Conservation (phyloP, 2,329 filamentous ascomycete species). For the Phaeosphaeriaceae sp. region DNA sequence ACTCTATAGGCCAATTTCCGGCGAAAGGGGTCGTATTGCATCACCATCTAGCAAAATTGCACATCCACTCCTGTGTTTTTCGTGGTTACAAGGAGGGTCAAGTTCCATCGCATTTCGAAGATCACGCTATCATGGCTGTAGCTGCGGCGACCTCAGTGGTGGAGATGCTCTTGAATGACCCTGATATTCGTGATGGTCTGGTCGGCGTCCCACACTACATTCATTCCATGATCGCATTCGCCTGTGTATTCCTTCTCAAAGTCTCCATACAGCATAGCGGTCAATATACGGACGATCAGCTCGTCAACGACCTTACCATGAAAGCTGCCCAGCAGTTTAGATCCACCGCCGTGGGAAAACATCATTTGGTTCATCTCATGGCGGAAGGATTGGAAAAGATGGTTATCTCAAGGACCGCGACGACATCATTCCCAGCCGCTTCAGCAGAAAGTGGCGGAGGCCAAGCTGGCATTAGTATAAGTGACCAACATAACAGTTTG, state of each 20-base stretch:
- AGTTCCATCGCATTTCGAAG: constrained; percentile 57
- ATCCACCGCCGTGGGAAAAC: constrained; percentile 51
- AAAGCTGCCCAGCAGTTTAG: constrained; percentile 53
- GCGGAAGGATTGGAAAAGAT: constrained; percentile 56
- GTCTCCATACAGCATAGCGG: constrained; percentile 53
- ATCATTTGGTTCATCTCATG: constrained; percentile 57
- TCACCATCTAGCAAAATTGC: constrained; percentile 61
- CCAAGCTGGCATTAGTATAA: too few relatives aligned
- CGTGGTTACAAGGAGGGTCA: constrained; percentile 56
- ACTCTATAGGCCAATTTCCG: constrained; percentile 57
- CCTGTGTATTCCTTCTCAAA: constrained; percentile 61
- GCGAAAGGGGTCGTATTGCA: constrained; percentile 60
- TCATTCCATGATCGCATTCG: constrained; percentile 62
- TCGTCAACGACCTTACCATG: constrained; percentile 49
- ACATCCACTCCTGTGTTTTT: constrained; percentile 59
- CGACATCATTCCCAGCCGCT: too few relatives aligned
- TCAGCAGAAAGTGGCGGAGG: too few relatives aligned
- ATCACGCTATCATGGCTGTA: constrained; percentile 56
- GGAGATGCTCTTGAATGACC: constrained; percentile 53
- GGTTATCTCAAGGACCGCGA: too few relatives aligned
- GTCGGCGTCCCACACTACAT: constrained; percentile 59
- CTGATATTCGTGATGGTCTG: constrained; percentile 51
- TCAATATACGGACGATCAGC: constrained; percentile 47
- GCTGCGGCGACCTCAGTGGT: constrained; percentile 56
- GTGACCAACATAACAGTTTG: too few relatives aligned